A percentile compares a stretch with the other conserved stretches of the same genome.
These are phyloP conservation scores for Cercophora scortea DNA, from an alignment of 495 filamentous ascomycete species.

Conservation along the genomic window DNA sequence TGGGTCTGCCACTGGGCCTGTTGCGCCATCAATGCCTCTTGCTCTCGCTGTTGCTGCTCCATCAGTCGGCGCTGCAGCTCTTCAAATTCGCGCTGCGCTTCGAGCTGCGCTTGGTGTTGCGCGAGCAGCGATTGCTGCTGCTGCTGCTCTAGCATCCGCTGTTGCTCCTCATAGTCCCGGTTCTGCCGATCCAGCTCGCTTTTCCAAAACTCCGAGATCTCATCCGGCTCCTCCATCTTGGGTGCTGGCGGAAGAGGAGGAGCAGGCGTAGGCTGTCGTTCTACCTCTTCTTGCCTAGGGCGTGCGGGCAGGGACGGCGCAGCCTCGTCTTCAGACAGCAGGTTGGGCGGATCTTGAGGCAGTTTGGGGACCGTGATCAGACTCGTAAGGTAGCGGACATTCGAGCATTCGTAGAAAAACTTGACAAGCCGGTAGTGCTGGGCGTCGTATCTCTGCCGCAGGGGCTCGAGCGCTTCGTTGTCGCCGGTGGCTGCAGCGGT, in stretches of 20 bases:
- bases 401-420: slow-evolving; percentile 99
- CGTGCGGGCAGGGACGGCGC: slow-evolving; percentile 76
- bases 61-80: slow-evolving; percentile 83
- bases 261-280: slow-evolving; percentile 56
- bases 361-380: slow-evolving; percentile 94
- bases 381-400: slow-evolving; percentile 89
- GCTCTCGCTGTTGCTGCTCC: slow-evolving; percentile 83
- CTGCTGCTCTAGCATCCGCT: slow-evolving; percentile 76
- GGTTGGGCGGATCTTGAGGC: slow-evolving; percentile 85
- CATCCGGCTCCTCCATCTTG: slow-evolving; percentile 72
- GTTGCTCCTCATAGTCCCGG: slow-evolving; percentile 88
- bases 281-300: slow-evolving; percentile 59
- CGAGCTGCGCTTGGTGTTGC: slow-evolving; percentile 70
- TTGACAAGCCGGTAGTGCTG: slow-evolving; percentile 93
- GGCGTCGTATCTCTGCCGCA: slow-evolving; percentile 81
- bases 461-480: slow-evolving; percentile 85
- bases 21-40: slow-evolving; percentile 79
- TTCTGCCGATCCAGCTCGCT: slow-evolving; percentile 84
- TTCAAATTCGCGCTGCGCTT: slow-evolving; percentile 87
- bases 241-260: slow-evolving; percentile 47
- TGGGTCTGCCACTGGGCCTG: slow-evolving; percentile 89
- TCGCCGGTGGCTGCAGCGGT: slow-evolving; percentile 91
- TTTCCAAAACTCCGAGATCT: slow-evolving; percentile 97
- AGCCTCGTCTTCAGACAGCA: slow-evolving; percentile 76
- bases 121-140: slow-evolving; percentile 55